Percentiles rank a stretch among this genome's conserved stretches.
phyloP scores from a whole-genome alignment of 208 protist genomes.

The Novymonas esmeraldas region DNA sequence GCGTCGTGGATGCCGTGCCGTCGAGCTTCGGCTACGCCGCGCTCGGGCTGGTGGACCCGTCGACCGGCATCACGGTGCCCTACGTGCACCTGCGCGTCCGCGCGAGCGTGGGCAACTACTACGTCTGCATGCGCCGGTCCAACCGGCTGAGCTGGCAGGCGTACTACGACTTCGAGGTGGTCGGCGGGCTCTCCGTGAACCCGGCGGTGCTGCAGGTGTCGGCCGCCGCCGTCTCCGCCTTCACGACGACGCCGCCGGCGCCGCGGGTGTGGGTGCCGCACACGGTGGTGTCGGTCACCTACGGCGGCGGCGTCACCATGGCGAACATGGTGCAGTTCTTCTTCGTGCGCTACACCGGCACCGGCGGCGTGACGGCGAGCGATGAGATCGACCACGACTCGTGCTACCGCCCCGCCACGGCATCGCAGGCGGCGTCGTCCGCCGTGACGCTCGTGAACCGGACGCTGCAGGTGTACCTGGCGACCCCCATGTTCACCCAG shows the following conservation, averaged over 20 bases:
- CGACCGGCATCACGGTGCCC: conserved; percentile 30
- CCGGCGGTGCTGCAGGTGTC: conserved; percentile 51
- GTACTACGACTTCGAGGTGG: conserved; percentile 76
- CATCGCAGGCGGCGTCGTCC: conserved; percentile 32
- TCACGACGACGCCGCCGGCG: conserved; percentile 46
- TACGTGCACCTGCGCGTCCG: conserved; percentile 82
- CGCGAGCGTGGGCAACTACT: conserved; percentile 55
- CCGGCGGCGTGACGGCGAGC: conserved; percentile 22
- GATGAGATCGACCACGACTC: conserved; percentile 58
- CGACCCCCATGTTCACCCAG: conserved; percentile 32
- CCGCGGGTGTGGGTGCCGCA: conserved; percentile 72
- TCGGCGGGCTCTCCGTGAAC: conserved; percentile 49
- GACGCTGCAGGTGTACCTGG: conserved; percentile 63
- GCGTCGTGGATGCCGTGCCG: conserved; percentile 59
- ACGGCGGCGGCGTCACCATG: conserved; percentile 21
- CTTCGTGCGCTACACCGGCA: conserved; percentile 60
- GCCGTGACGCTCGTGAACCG: conserved; percentile 61
- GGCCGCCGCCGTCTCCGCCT: conserved; percentile 53
- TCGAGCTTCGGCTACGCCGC: conserved; percentile 69
- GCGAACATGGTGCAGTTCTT: conserved; percentile 60
- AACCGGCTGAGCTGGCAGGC: conserved; percentile 53
- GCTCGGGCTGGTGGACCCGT: conserved; percentile 29
- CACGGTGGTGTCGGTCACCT: conserved; percentile 45
- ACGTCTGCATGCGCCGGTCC: conserved; percentile 77
- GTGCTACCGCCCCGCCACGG: conserved; percentile 72